Evolutionary conservation across 2,329 filamentous ascomycete species (phyloP).

Genomic region (Ceratocystis cubensis): DNA sequence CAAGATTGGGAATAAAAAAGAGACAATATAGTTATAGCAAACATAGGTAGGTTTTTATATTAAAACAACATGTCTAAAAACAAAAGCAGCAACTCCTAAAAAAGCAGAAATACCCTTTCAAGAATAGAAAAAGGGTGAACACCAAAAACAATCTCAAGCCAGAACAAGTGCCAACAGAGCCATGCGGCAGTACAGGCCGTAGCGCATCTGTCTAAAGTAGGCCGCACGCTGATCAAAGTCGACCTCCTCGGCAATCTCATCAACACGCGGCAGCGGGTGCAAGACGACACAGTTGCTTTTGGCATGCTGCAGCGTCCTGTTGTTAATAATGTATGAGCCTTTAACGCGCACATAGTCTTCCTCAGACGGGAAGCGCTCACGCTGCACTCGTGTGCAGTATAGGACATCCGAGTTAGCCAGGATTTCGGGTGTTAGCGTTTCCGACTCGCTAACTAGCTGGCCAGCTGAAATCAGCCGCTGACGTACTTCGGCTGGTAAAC

Average conservation of each 20-base stretch:
- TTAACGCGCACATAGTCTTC: conserved; percentile 77
- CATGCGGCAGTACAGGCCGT: conserved; percentile 97
- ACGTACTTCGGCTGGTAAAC: conserved; percentile 62
- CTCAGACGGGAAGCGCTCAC: conserved; percentile 78
- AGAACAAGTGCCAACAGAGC: conserved; percentile 89
- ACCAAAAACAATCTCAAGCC: conserved; percentile 27
- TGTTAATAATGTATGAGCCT: conserved; percentile 80
- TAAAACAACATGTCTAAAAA: conserved; percentile 2
- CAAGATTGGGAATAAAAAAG: background rate
- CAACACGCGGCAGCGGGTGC: conserved; percentile 88
- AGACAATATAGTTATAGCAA: background rate
- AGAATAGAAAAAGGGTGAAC: conserved; percentile 9
- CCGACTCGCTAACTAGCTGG: conserved; percentile 63
- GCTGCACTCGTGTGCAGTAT: conserved; percentile 94
- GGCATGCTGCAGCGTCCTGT: conserved; percentile 75
- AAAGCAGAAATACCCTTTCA: conserved; percentile 15
- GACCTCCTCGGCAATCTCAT: conserved; percentile 88
- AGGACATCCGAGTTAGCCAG: conserved; percentile 78
- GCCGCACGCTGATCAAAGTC: conserved; percentile 94
- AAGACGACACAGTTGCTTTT: conserved; percentile 90
- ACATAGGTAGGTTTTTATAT: background rate
- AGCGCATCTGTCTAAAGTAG: conserved; percentile 99
- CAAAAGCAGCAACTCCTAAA: conserved; percentile 18
- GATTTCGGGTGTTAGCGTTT: conserved; percentile 74
- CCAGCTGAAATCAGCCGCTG: conserved; percentile 59